Percentiles rank a stretch among this genome's conserved stretches.
These are phyloP conservation scores for Aspergillus flavus DNA, from an alignment of 2,329 filamentous ascomycete species.

Conservation along the genomic window DNA sequence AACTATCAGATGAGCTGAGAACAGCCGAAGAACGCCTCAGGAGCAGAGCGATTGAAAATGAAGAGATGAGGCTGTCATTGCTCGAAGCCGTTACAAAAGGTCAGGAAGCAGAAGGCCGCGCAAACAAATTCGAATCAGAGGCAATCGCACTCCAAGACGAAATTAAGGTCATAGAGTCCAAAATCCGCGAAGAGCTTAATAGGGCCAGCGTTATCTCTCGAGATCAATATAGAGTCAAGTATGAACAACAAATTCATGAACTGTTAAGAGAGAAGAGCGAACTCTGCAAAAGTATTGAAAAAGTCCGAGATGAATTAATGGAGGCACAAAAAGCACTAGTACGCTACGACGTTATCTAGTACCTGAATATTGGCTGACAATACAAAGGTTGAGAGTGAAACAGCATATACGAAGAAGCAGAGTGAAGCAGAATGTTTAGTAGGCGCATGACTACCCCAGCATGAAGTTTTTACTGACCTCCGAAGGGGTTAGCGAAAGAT, in stretches of 20 bases:
- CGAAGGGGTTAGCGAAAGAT: constrained; percentile 25
- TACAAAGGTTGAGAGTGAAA: constrained; percentile 23
- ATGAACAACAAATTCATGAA: constrained; percentile 33
- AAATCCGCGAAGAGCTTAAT: constrained; percentile 33
- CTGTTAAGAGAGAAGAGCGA: constrained; percentile 30
- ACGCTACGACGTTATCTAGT: background rate
- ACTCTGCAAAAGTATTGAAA: constrained; percentile 21
- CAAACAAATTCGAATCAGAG: constrained; percentile 25
- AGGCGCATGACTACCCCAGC: background rate
- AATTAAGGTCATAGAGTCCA: constrained; percentile 24
- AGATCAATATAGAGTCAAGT: constrained; percentile 30
- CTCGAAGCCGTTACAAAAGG: constrained; percentile 19
- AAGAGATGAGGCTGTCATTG: constrained; percentile 23
- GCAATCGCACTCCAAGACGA: constrained; percentile 25
- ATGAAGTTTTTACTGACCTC: constrained; percentile 16
- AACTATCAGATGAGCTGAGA: constrained; percentile 20
- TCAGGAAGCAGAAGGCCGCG: constrained; percentile 21
- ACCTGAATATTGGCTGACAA: constrained; percentile 16
- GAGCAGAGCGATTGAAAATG: constrained; percentile 23
- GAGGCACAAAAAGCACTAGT: constrained; percentile 29
- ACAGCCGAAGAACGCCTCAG: constrained; percentile 19
- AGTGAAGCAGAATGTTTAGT: constrained; percentile 24
- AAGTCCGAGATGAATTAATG: constrained; percentile 24
- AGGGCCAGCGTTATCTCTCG: constrained; percentile 33
- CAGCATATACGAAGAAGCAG: constrained; percentile 13